Percentiles rank a stretch among this genome's conserved stretches.
phyloP scores from a whole-genome alignment of 305 asterid genomes.

The Striga hermonthica region DNA sequence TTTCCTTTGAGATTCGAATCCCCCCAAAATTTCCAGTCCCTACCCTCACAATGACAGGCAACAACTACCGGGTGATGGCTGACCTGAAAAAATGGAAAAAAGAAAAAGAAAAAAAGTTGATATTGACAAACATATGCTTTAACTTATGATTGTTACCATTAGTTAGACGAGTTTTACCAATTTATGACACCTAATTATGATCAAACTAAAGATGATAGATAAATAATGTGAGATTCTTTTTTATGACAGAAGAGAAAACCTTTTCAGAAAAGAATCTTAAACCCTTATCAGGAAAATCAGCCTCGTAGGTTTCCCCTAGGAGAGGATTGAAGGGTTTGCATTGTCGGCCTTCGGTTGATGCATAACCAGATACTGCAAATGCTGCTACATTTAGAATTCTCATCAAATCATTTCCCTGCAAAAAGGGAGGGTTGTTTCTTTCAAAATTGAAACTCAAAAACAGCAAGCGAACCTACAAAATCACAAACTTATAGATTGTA shows the following conservation, averaged over 20 bases:
- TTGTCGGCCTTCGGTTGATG: slow-evolving; percentile 96
- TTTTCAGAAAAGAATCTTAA: slow-evolving; percentile 87
- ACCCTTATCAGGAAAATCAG: slow-evolving; percentile 96
- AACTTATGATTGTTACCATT: not conserved
- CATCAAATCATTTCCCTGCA: slow-evolving; percentile 95
- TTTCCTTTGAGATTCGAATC: slow-evolving; percentile 97
- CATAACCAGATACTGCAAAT: slow-evolving; percentile 97
- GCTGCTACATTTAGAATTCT: slow-evolving; percentile 93
- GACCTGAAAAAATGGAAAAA: slow-evolving; percentile 54
- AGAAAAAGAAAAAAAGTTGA: not conserved
- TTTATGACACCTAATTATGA: not conserved
- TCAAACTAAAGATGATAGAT: slow-evolving; percentile 6
- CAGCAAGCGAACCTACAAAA: slow-evolving; percentile 10
- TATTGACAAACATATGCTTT: slow-evolving; percentile 16
- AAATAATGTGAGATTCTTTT: slow-evolving; percentile 13
- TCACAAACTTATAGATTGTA: slow-evolving; percentile 11
- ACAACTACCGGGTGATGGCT: slow-evolving; percentile 98
- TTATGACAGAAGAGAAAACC: slow-evolving; percentile 40
- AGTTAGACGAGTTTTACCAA: no score
- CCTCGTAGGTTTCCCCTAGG: slow-evolving; percentile 97
- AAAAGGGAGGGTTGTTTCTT: slow-evolving; percentile 31
- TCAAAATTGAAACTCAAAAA: slow-evolving; percentile 16
- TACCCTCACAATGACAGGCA: slow-evolving; percentile 98
- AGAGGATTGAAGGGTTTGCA: slow-evolving; percentile 99
- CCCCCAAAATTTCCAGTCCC: slow-evolving; percentile 98